A percentile compares a stretch with the other conserved stretches of the same genome.
These are phyloP conservation scores for Cyberlindnera mississippiensis DNA, from an alignment of 805 yeast genomes.

Conservation along the genomic window DNA sequence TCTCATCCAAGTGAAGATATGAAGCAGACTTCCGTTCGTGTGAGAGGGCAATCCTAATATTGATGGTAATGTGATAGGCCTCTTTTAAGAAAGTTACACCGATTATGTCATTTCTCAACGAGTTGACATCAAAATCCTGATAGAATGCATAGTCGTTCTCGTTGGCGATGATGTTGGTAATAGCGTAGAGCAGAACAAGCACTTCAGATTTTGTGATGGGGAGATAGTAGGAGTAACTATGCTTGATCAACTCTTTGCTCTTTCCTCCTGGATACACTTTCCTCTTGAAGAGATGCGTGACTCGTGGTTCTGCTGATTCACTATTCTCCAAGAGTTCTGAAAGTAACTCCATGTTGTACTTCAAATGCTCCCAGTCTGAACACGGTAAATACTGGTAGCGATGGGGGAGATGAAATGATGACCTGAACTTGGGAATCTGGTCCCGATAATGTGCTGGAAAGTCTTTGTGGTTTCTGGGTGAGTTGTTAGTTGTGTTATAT, in stretches of 20 bases:
- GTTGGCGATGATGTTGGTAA: conserved; percentile 1
- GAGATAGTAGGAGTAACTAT: not conserved
- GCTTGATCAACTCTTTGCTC: not conserved
- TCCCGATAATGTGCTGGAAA: not conserved
- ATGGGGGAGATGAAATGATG: not conserved
- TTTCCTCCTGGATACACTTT: not conserved
- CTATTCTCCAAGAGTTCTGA: not conserved
- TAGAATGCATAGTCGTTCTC: not conserved
- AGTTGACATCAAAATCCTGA: conserved; percentile 1
- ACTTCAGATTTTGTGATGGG: not conserved
- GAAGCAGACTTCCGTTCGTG: not conserved
- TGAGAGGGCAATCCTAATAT: not conserved
- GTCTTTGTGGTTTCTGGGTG: not conserved
- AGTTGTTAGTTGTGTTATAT: not conserved
- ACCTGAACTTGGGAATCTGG: not conserved
- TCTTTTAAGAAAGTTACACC: conserved; percentile 7
- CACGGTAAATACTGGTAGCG: not conserved
- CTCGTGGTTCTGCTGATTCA: not conserved
- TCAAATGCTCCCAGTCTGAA: not conserved
- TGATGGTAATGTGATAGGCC: not conserved
- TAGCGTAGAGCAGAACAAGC: not conserved
- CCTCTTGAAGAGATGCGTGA: conserved; percentile 1
- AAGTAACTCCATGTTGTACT: not conserved
- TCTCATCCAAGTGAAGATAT: not conserved
- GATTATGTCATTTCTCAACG: not conserved